Evolutionary conservation across 352 stramenopile species (phyloP).

Genomic region (Phytophthora chlamydospora): DNA sequence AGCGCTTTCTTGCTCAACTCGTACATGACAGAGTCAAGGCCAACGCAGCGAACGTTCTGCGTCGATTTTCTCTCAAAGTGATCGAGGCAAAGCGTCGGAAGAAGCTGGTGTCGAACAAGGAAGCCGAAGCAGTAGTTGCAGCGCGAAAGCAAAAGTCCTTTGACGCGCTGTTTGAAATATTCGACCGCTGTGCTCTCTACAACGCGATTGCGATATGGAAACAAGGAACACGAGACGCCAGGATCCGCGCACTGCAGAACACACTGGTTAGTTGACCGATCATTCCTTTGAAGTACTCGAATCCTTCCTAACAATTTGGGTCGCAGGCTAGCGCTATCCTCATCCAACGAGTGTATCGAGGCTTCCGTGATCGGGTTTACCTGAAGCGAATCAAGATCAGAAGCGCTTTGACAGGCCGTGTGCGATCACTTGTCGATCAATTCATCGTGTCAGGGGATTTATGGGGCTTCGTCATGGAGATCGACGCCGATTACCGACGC

Average conservation of each 20-base stretch:
- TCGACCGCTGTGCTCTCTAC: conserved; percentile 23
- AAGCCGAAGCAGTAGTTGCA: conserved; percentile 1
- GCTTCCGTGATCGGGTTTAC: conserved; percentile 49
- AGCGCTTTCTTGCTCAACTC: conserved; percentile 37
- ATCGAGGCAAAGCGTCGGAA: conserved; percentile 12
- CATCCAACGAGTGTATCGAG: conserved; percentile 63
- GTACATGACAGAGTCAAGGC: conserved; percentile 16
- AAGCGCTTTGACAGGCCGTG: conserved; percentile 43
- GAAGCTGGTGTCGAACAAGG: conserved; percentile 2
- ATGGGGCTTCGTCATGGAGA: conserved; percentile 62
- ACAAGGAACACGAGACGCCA: conserved; percentile 28
- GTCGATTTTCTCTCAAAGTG: conserved; percentile 37
- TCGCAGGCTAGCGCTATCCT: conserved; percentile 32
- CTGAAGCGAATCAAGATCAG: conserved; percentile 50
- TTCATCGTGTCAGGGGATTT: conserved; percentile 64
- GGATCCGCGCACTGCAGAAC: conserved; percentile 24
- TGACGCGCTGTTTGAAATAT: conserved; percentile 9
- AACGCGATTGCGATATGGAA: conserved; percentile 43
- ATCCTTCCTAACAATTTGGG: conserved; percentile 1
- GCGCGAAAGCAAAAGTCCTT: conserved; percentile 13
- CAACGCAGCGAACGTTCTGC: conserved; percentile 32
- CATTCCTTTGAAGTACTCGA: background rate
- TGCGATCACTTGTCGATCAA: conserved; percentile 47
- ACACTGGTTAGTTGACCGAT: conserved; percentile 10
- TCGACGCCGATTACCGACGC: conserved; percentile 65